Percentiles rank a stretch among this genome's conserved stretches.
Conservation (phyloP, 2,329 filamentous ascomycete genomes). For the Penicillium sp. region DNA sequence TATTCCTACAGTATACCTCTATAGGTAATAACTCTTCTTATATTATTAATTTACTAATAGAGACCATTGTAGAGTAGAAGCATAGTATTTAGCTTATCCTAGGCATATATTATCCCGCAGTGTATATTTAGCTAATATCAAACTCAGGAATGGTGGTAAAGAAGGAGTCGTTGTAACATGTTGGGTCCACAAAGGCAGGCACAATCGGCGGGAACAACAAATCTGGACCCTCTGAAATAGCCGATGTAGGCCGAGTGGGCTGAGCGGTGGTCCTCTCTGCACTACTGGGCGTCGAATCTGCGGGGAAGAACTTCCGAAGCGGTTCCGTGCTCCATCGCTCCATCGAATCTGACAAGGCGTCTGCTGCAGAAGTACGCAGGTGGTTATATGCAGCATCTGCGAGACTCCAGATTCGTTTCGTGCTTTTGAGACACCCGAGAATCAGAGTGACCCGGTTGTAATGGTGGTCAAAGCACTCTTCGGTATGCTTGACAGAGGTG, state of each 20-base stretch:
- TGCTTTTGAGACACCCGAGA: constrained; percentile 37
- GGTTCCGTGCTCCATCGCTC: constrained; percentile 31
- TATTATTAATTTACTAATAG: too few relatives aligned
- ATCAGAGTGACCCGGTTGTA: constrained; percentile 40
- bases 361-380: constrained; percentile 31
- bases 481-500: constrained; percentile 34
- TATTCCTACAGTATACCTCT: too few relatives aligned
- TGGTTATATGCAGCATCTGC: constrained; percentile 31
- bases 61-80: too few relatives aligned
- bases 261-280: constrained; percentile 17
- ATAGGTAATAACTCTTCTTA: too few relatives aligned
- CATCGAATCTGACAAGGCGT: constrained; percentile 31
- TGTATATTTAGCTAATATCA: constrained; percentile 20
- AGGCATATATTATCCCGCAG: background rate
- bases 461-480: constrained; percentile 42
- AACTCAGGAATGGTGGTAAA: constrained; percentile 31
- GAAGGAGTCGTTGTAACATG: constrained; percentile 33
- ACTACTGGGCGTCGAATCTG: constrained; percentile 21
- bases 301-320: constrained; percentile 23
- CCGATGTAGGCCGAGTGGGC: constrained; percentile 11
- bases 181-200: constrained; percentile 33
- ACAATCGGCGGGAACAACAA: constrained; percentile 28
- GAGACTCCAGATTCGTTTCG: constrained; percentile 33
- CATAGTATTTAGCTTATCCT: too few relatives aligned
- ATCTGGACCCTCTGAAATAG: constrained; percentile 27